Evolutionary conservation across 306 rosid species (phyloP).

Genomic region (Pueraria montana): DNA sequence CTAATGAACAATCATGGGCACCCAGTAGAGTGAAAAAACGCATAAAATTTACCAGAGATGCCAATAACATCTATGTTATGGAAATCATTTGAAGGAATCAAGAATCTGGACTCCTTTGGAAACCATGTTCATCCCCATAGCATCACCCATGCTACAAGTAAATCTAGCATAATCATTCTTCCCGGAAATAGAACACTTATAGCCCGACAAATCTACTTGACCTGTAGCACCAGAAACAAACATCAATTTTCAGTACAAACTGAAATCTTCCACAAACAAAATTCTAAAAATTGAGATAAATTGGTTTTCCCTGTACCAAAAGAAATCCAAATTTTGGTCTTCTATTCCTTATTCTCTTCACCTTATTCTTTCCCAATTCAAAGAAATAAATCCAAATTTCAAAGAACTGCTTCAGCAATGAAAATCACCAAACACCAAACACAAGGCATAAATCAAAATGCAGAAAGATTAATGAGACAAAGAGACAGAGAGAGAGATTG

Average conservation of each 20-base stretch:
- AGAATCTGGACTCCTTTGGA: slow-evolving; percentile 72
- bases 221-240: slow-evolving; percentile 41
- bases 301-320: background rate
- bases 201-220: slow-evolving; percentile 69
- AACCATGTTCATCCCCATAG: slow-evolving; percentile 82
- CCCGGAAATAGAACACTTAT: slow-evolving; percentile 54
- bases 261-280: background rate
- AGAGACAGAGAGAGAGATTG: too few relatives aligned
- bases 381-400: background rate
- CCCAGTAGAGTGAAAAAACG: background rate
- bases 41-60: slow-evolving; percentile 56
- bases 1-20: background rate
- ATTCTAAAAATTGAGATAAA: background rate
- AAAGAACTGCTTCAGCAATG: background rate
- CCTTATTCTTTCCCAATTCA: background rate
- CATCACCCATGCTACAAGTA: slow-evolving; percentile 72
- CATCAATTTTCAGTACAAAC: background rate
- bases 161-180: slow-evolving; percentile 62
- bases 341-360: background rate
- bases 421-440: background rate
- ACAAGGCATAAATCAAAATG: background rate
- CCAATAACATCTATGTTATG: slow-evolving; percentile 76
- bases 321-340: background rate
- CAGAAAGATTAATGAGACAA: background rate
- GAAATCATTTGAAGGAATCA: slow-evolving; percentile 67